These are phyloP conservation scores for Rugonectria rugulosa DNA, from an alignment of 2,329 filamentous ascomycete species.

Conservation along the genomic window DNA sequence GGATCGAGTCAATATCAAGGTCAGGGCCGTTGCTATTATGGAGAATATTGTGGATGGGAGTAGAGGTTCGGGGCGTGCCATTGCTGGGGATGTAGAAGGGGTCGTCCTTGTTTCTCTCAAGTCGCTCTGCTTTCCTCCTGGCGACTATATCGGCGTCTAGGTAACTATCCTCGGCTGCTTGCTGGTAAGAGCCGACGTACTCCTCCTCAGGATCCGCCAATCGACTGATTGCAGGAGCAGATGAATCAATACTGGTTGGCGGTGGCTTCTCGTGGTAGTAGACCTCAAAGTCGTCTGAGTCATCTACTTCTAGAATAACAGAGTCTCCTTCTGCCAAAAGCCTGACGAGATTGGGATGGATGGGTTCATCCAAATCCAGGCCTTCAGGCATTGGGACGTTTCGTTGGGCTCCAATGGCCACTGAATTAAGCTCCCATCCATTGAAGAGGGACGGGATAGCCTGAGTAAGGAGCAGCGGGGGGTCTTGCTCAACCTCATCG, in stretches of 20 bases:
- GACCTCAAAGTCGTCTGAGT: conserved; percentile 71
- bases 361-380: conserved; percentile 81
- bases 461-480: conserved; percentile 86
- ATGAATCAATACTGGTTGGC: conserved; percentile 59
- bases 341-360: conserved; percentile 75
- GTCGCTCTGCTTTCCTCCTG: conserved; percentile 76
- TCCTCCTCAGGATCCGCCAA: conserved; percentile 61
- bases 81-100: conserved; percentile 85
- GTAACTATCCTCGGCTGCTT: conserved; percentile 68
- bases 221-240: conserved; percentile 61
- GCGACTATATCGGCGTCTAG: conserved; percentile 78
- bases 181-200: conserved; percentile 63
- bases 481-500: conserved; percentile 64
- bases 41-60: conserved; percentile 80
- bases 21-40: conserved; percentile 76
- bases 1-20: conserved; percentile 92
- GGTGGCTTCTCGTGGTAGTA: conserved; percentile 69
- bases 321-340: conserved; percentile 70
- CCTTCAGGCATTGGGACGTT: conserved; percentile 83
- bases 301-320: conserved; percentile 56
- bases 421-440: conserved; percentile 90
- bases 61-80: conserved; percentile 68
- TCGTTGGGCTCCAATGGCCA: conserved; percentile 80
- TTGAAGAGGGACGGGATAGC: conserved; percentile 88
- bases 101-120: conserved; percentile 87